Evolutionary conservation across 176 grass and related monocot genomes (phyloP).

Genomic region (Hyparrhenia diplandra): DNA sequence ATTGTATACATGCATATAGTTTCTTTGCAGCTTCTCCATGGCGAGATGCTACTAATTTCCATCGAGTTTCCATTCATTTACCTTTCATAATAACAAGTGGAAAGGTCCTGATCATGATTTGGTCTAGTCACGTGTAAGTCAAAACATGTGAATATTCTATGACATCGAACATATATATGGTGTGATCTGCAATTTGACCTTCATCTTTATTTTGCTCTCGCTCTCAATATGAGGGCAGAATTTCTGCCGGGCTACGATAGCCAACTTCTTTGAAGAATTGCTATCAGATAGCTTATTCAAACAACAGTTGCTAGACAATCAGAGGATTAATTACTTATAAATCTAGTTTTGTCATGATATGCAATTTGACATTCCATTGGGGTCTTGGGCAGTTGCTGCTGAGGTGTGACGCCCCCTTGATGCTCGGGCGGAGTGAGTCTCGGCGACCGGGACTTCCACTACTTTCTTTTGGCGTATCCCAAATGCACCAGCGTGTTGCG

Average conservation of each 20-base stretch:
- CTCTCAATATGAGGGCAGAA: background rate
- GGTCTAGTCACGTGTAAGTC: background rate
- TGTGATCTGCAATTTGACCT: background rate
- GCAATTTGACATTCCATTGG: background rate
- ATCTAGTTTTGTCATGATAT: background rate
- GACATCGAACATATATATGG: background rate
- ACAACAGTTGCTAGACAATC: background rate
- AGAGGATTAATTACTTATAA: background rate
- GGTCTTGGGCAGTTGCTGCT: no score
- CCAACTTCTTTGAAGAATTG: background rate
- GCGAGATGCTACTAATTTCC: slow-evolving; percentile 17
- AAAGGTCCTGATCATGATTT: background rate
- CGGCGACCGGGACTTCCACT: no score
- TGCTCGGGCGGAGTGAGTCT: no score
- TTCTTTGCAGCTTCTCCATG: slow-evolving; percentile 19
- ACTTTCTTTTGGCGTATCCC: no score
- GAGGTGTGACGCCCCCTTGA: no score
- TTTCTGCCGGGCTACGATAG: background rate
- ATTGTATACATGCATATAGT: background rate
- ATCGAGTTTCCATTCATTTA: slow-evolving; percentile 4
- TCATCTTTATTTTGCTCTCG: background rate
- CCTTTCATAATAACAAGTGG: background rate
- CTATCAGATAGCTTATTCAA: background rate
- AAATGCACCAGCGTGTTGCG: no score
- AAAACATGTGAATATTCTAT: background rate